Percentiles rank a stretch among this genome's conserved stretches.
Conservation (phyloP, 2,329 filamentous ascomycete species). For the Madurella fahalii region DNA sequence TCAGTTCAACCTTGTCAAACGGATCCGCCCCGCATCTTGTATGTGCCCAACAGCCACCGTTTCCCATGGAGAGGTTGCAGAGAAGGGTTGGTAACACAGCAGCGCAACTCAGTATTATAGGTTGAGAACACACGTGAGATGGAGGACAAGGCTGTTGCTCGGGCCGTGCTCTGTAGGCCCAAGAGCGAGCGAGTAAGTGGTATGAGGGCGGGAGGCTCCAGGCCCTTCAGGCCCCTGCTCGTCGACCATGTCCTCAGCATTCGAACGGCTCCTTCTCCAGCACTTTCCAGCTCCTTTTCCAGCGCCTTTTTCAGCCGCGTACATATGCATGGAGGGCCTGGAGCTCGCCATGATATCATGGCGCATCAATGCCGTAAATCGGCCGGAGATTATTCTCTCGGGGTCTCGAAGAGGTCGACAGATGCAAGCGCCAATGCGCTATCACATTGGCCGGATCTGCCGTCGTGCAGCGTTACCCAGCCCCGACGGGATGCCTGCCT, state of each 20-base stretch:
- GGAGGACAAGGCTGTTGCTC: slow-evolving; percentile 3
- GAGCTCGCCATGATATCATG: slow-evolving; percentile 13
- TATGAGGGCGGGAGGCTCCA: background rate
- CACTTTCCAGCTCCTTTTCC: no score
- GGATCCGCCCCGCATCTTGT: slow-evolving; percentile 8
- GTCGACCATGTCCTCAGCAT: background rate
- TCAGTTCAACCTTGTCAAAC: slow-evolving; percentile 8
- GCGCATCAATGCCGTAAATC: slow-evolving; percentile 3
- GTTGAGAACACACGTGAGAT: background rate
- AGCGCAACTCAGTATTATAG: slow-evolving; percentile 15
- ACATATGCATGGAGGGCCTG: slow-evolving; percentile 5
- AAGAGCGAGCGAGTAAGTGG: background rate
- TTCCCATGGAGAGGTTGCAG: background rate
- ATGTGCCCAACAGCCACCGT: slow-evolving; percentile 19
- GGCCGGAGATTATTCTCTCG: slow-evolving; percentile 13
- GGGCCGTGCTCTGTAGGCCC: background rate
- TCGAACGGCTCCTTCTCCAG: background rate
- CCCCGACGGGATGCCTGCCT: no score
- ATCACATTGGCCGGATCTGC: background rate
- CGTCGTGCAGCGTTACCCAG: background rate
- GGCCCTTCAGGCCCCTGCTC: no score
- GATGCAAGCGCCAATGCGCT: background rate
- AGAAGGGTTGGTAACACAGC: slow-evolving; percentile 15
- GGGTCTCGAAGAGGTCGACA: background rate
- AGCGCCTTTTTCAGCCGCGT: background rate